Percentiles rank a stretch among this genome's conserved stretches.
Evolutionary conservation across 352 stramenopile species (phyloP).

Genomic region (Phytophthora idaei): DNA sequence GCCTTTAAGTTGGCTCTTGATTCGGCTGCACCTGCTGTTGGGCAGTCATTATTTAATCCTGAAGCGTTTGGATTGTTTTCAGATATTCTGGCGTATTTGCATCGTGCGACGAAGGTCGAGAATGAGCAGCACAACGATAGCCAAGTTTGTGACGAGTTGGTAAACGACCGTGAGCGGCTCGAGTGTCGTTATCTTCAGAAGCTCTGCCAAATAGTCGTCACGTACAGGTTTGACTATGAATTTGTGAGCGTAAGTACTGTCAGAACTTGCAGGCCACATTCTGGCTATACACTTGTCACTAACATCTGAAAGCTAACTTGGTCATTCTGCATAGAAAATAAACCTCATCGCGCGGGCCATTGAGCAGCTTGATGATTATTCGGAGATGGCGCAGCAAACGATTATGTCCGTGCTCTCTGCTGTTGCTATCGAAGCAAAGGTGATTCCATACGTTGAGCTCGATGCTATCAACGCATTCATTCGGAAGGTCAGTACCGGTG

Average conservation of each 20-base stretch:
- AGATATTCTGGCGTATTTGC: conserved; percentile 52
- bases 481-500: conserved; percentile 25
- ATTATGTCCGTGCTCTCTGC: conserved; percentile 61
- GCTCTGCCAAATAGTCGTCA: conserved; percentile 51
- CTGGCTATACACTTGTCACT: background rate
- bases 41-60: conserved; percentile 46
- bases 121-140: conserved; percentile 9
- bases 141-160: conserved; percentile 4
- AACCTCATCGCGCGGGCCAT: conserved; percentile 46
- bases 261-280: background rate
- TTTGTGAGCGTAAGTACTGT: conserved; percentile 51
- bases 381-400: conserved; percentile 54
- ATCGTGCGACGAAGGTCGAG: conserved; percentile 23
- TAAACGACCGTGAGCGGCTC: conserved; percentile 28
- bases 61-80: conserved; percentile 58
- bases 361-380: conserved; percentile 47
- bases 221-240: conserved; percentile 56
- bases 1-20: conserved; percentile 41
- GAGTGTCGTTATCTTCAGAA: conserved; percentile 59
- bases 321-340: conserved; percentile 41
- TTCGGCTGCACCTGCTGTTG: conserved; percentile 7
- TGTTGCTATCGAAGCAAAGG: conserved; percentile 58
- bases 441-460: conserved; percentile 64
- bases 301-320: background rate
- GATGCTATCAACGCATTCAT: conserved; percentile 41